These are phyloP conservation scores for Falciphora oryzae DNA, from an alignment of 2,329 filamentous ascomycete species.

Conservation along the genomic window DNA sequence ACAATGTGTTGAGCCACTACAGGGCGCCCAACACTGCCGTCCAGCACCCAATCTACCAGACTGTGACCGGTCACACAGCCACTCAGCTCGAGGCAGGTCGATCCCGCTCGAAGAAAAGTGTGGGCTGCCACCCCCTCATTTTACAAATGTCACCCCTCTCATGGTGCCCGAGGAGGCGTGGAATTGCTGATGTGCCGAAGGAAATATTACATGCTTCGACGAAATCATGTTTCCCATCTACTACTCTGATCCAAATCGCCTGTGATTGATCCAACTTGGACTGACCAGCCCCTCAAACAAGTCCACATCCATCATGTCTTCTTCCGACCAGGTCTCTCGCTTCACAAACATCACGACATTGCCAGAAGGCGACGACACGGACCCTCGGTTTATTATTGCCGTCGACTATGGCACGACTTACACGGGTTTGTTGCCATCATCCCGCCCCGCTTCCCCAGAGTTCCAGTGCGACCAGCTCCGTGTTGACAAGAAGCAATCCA, in stretches of 20 bases:
- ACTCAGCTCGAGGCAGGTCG: neutral
- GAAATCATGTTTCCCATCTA: neutral
- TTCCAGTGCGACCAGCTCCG: neutral
- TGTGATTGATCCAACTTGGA: neutral
- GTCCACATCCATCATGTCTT: neutral
- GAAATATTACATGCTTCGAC: no score
- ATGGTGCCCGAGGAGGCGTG: neutral
- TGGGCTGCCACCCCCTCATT: neutral
- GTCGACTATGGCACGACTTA: slow-evolving; percentile 2
- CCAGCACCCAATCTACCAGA: neutral
- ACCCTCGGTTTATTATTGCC: neutral
- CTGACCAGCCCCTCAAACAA: neutral
- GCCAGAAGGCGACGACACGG: neutral
- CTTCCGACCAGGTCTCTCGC: neutral
- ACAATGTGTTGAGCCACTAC: no score
- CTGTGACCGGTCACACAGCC: no score
- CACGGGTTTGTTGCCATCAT: neutral
- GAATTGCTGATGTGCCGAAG: no score
- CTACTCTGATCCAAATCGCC: neutral
- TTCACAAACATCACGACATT: neutral
- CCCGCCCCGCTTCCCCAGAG: no score
- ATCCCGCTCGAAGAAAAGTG: no score
- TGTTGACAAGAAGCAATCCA: neutral
- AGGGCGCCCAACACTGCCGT: neutral
- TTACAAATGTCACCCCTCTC: neutral